A percentile compares a stretch with the other conserved stretches of the same genome.
Evolutionary conservation across 148 eudicot genomes (phyloP).

Genomic region (Persicaria tinctoria): DNA sequence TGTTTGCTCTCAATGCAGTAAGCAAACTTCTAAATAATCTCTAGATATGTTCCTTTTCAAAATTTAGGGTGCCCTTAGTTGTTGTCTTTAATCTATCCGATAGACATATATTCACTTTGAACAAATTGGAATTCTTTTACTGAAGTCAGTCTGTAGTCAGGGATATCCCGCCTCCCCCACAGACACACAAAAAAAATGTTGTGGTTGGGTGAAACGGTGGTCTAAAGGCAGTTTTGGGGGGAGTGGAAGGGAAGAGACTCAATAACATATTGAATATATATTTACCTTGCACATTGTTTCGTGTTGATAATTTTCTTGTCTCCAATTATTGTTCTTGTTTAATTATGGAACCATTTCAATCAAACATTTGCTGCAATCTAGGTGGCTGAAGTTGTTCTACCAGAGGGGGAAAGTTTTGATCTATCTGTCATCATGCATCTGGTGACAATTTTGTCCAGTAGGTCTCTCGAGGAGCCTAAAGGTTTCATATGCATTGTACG

Average conservation of each 20-base stretch:
- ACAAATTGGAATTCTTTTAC: background rate
- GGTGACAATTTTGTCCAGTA: slow-evolving; percentile 58
- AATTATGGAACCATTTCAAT: background rate
- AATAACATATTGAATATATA: background rate
- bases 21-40: slow-evolving; percentile 22
- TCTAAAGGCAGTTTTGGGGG: background rate
- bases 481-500: slow-evolving; percentile 89
- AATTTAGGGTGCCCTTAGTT: background rate
- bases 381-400: slow-evolving; percentile 82
- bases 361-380: slow-evolving; percentile 24
- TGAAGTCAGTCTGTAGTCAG: background rate
- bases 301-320: background rate
- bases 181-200: background rate
- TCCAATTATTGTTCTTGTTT: background rate
- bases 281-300: background rate
- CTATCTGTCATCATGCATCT: slow-evolving; percentile 53
- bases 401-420: slow-evolving; percentile 57
- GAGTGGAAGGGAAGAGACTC: background rate
- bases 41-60: background rate
- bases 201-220: background rate
- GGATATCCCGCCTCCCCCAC: too few relatives aligned
- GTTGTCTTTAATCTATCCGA: background rate
- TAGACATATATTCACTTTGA: background rate
- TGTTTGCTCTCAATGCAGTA: slow-evolving; percentile 88
- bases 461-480: slow-evolving; percentile 42